Evolutionary conservation across 2,329 filamentous ascomycete genomes (phyloP).

Genomic region (Pseudocercospora fijiensis): DNA sequence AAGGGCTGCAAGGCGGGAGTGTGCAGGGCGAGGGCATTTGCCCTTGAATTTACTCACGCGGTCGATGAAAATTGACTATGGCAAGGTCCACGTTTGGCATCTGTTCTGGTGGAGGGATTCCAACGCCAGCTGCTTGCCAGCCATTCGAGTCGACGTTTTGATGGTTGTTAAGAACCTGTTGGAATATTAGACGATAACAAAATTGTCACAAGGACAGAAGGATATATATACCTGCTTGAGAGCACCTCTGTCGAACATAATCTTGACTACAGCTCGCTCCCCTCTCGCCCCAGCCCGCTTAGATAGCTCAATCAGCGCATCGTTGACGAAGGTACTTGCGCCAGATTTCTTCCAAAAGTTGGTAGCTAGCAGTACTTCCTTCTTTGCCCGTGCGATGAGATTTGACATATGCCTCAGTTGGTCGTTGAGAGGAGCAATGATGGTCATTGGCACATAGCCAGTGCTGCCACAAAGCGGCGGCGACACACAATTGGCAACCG

Average conservation of each 20-base stretch:
- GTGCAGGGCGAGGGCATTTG: no score
- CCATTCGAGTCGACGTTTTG: slow-evolving; percentile 58
- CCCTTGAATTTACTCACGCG: no score
- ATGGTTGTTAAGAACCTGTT: slow-evolving; percentile 60
- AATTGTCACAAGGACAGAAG: neutral
- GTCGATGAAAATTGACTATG: slow-evolving; percentile 70
- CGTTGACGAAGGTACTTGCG: slow-evolving; percentile 65
- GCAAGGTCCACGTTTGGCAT: slow-evolving; percentile 71
- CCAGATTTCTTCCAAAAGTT: slow-evolving; percentile 73
- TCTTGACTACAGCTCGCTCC: slow-evolving; percentile 63
- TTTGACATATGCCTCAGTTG: slow-evolving; percentile 74
- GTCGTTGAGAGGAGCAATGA: slow-evolving; percentile 69
- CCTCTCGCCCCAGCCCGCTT: slow-evolving; percentile 60
- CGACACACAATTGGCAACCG: slow-evolving; percentile 55
- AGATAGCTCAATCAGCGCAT: slow-evolving; percentile 69
- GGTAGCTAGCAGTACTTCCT: slow-evolving; percentile 71
- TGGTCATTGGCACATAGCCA: slow-evolving; percentile 65
- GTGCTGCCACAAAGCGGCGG: slow-evolving; percentile 60
- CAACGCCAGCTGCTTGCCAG: slow-evolving; percentile 57
- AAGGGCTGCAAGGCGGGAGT: no score
- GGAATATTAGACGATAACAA: slow-evolving; percentile 6
- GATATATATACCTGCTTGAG: slow-evolving; percentile 53
- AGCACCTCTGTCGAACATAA: slow-evolving; percentile 72
- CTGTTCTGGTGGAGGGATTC: slow-evolving; percentile 61
- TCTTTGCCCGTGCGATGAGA: slow-evolving; percentile 68